Evolutionary conservation across 2,329 filamentous ascomycete species (phyloP), one percentile per base, ranked within the genome.

Genomic region (Colletotrichum paranaense): DNA sequence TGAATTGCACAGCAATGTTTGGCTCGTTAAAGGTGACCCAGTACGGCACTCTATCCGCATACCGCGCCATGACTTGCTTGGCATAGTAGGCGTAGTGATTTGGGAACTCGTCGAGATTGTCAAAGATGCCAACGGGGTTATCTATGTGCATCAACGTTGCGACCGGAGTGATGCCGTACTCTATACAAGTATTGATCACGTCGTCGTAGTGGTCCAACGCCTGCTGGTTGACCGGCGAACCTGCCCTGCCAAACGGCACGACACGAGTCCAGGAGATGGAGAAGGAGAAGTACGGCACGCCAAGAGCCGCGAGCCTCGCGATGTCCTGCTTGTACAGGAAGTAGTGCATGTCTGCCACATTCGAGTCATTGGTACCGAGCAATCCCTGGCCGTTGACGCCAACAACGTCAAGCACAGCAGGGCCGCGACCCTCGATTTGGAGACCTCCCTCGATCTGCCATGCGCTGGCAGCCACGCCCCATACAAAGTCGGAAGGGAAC

Each of bases 281-380:
- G 74, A 89, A 89, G 3, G 86, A 85, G 77, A 88, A 89, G 62
- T 88, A 85, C 57, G 83, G 83, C 9, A 88, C 83, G 0, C 88
- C 88, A 78, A 90, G 83, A 3, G 85, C 82, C 1, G 87, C 87
- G 9, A 89, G 81, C 0, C 87, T 83, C 70, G 86, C 87, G 56
- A 90, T 88, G 55, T 89, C 86, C 78, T 89, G 88, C 77, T 89
- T 89, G 76, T 89, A 90, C 8, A 88, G 78, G 73, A 88, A 89
- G 76, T 89, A 89, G 68, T 88, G 84, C 78, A 88, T 86, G 55
- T 85, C 87, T 2, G 85, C 84, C 46, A 82, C 80, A 67, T 84
- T 68, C 11, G 66, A 82, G 32, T 78, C 72, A 56, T 83, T 81
- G 4, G 73, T 65, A 2, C 77, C 66, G 4, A 68, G 32, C 5